Evolutionary conservation across 495 filamentous ascomycete species (phyloP), one percentile per base, ranked within the genome.

Genomic region (Aspergillus campestris): DNA sequence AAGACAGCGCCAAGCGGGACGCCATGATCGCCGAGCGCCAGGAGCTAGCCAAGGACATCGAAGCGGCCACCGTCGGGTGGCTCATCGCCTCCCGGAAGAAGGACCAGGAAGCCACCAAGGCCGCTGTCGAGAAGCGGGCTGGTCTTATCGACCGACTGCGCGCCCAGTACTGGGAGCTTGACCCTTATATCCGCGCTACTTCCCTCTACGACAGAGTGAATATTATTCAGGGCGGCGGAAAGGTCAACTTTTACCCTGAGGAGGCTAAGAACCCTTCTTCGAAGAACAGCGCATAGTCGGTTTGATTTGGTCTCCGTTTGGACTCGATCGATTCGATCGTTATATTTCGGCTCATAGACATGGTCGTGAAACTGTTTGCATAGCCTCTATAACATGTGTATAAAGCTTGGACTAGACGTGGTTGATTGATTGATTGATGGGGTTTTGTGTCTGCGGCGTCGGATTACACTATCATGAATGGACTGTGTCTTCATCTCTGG

Each of bases 131-230:
- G 28, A 78, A 81, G 38, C 73, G 77, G 50, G 75, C 83, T 18
- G 68, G 64, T 28, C 60, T 95, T 11, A 64, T 82, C 9, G 75
- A 73, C 44, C 61, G 73, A 41, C 59, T 96, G 47, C 70, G 77
- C 29, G 71, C 73, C 31, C 85, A 87, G 43, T 97, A 98, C 65
- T 98, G 94, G 92, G 51, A 69, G 8, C 56, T 89, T 7, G 87
- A 92, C 58, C 84, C 83, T 0, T 89, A 89, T 58, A 40, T 90
- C 15, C 72, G 88, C 11, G 81, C 84, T 34, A 72, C 81, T 53
- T 82, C 80, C 8, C 63, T 80, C 15, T 94, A 94, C 50, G 88
- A 94, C 58, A 72, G 88, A 48, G 70, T 73, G 8, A 81, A 87
- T 1, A 71, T 92, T 48, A 68, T 94, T 35, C 59, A 75, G 45